These are phyloP conservation scores for Rhodofomes roseus DNA, from an alignment of 1,284 basidiomycete genomes.

Conservation along the genomic window DNA sequence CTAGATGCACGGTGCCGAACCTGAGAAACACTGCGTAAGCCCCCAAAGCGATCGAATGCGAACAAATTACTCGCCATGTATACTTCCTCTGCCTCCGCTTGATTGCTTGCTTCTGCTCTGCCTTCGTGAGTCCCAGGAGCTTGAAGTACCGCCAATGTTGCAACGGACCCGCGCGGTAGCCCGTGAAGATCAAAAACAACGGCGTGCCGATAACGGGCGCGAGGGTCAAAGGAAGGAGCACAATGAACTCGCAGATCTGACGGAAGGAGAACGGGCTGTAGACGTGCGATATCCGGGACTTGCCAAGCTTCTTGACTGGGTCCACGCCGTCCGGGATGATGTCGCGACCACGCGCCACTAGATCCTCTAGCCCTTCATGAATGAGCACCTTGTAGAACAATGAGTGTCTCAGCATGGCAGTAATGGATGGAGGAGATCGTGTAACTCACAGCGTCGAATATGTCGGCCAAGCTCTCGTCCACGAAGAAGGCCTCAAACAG, in stretches of 20 bases:
- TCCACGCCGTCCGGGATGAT: not conserved
- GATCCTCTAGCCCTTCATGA: not conserved
- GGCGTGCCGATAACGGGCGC: not conserved
- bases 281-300: not conserved
- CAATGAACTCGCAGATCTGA: not conserved
- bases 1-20: not conserved
- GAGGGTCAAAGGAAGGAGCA: not conserved
- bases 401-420: not conserved
- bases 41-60: not conserved
- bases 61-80: not conserved
- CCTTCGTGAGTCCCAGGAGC: not conserved
- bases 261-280: not conserved
- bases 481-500: not conserved
- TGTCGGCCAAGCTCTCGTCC: not conserved
- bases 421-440: not conserved
- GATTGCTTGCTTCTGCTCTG: not conserved
- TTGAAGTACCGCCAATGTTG: not conserved
- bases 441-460: not conserved
- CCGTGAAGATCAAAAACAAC: not conserved
- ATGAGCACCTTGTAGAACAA: not conserved
- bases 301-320: not conserved
- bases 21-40: not conserved
- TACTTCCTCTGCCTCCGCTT: not conserved
- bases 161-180: not conserved
- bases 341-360: not conserved